Conservation (phyloP, 1,284 basidiomycete genomes). For the Retiboletus flavoniger region DNA sequence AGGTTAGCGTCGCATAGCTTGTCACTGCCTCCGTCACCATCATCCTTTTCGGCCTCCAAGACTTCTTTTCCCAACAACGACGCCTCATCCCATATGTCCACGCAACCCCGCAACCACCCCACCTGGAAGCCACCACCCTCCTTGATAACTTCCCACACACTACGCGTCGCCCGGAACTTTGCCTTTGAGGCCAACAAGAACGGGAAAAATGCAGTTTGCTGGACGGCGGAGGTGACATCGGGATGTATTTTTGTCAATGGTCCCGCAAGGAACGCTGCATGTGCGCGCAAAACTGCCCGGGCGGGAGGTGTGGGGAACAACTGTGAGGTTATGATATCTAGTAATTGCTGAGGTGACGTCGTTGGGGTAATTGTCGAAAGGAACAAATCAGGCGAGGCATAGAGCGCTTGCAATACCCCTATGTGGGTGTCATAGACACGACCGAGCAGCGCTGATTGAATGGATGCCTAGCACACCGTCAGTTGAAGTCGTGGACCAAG, state of each 20-base stretch:
- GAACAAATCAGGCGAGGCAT: conserved; percentile 49
- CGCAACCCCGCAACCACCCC: conserved; percentile 46
- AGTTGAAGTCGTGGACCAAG: not conserved
- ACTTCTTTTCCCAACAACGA: conserved; percentile 24
- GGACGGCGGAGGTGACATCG: conserved; percentile 43
- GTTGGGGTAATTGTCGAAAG: conserved; percentile 39
- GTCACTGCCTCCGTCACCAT: conserved; percentile 38
- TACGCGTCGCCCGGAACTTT: conserved; percentile 57
- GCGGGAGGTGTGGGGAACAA: conserved; percentile 47
- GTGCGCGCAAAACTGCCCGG: conserved; percentile 53
- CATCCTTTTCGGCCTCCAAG: conserved; percentile 35
- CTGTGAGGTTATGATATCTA: conserved; percentile 49
- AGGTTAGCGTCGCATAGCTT: conserved; percentile 53
- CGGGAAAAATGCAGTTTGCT: conserved; percentile 67
- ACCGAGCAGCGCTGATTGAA: conserved; percentile 54
- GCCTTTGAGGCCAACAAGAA: conserved; percentile 73
- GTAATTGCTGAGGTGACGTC: conserved; percentile 39
- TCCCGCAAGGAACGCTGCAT: conserved; percentile 61
- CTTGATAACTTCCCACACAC: conserved; percentile 64
- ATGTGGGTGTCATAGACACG: conserved; percentile 65
- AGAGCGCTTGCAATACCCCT: conserved; percentile 65
- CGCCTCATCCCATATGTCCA: conserved; percentile 38
- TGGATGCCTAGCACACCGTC: conserved; percentile 40
- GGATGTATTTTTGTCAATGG: conserved; percentile 44
- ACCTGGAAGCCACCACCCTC: conserved; percentile 17